Base-by-base conservation (phyloP, 2,329 filamentous ascomycete genomes). In the Epichloe gansuensis region DNA sequence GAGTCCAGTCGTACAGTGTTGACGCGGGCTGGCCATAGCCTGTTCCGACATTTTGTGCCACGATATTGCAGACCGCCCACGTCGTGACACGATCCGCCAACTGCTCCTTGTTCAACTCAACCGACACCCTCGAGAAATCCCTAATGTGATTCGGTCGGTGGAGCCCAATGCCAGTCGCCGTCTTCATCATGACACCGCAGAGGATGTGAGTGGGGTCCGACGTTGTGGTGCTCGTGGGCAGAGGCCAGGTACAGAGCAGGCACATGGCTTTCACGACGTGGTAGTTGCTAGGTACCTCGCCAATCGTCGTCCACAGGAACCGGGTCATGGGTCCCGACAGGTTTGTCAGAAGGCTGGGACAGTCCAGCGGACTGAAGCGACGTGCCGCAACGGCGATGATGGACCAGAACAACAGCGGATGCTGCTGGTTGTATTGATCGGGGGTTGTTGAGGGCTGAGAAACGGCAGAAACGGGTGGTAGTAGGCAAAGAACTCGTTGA, bases 1-100 rank as follows among this genome's bases (percentile, higher is more conserved):
- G 72, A 2, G 82, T 91, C 78, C 80, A 90, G 67, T 86, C 87
- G 67, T 86, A 91, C 47, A 85, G 74, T 50, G 82, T 88, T 46
- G 86, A 87, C 5, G 87, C 86, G 7, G 88, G 87, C 63, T 91
- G 87, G 5, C 87, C 87, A 61, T 90, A 88, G 21, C 87, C 87
- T 4, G 88, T 91, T n/a, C 86, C 86, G 44, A 91, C 81, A 52
- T 82, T 83, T 62, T 91, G 87, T 23, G 86, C 83, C 37, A 91
- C 87, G 57, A 91, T 86, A 63, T 93, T 93, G 71, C 86, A 89
- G 4, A 88, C 85, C 1, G 87, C 87, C 87, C 87, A 93, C 1
- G 87, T 91, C 49, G 82, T 81, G 44, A 91, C 80, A 39, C 88
- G 78, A 62, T 93, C 87, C 58, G 86, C 80, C 54, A 91, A 78